These are phyloP conservation scores for Saturnispora sekii DNA, from an alignment of 805 yeast species.

Conservation along the genomic window DNA sequence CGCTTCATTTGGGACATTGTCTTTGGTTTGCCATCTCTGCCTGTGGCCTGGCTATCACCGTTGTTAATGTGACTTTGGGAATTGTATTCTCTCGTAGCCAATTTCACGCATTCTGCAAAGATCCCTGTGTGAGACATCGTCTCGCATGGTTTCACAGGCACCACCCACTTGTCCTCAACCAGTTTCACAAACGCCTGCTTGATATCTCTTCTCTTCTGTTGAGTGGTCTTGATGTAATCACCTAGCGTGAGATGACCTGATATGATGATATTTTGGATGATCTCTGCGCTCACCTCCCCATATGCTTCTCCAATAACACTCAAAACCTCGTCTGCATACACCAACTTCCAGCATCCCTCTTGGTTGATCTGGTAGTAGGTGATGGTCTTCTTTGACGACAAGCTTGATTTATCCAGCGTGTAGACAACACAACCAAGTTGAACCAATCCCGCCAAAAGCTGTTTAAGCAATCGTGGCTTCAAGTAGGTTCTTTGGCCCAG, in stretches of 20 bases:
- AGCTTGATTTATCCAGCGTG: constrained; percentile 30
- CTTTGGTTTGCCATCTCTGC: constrained; percentile 11
- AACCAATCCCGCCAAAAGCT: constrained; percentile 63
- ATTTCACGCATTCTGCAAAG: constrained; percentile 26
- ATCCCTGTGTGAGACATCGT: constrained; percentile 26
- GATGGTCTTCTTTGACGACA: constrained; percentile 9
- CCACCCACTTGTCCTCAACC: constrained; percentile 40
- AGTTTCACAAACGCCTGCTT: constrained; percentile 35
- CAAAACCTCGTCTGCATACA: constrained; percentile 74
- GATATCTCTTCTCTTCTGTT: constrained; percentile 19
- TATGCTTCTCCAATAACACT: constrained; percentile 37
- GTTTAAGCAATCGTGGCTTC: constrained; percentile 43
- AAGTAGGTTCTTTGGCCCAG: constrained; percentile 38
- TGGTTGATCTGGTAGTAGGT: constrained; percentile 50
- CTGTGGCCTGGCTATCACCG: neutral
- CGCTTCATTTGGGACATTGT: constrained; percentile 45
- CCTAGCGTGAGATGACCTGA: constrained; percentile 53
- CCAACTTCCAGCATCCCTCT: constrained; percentile 49
- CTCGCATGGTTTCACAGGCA: constrained; percentile 32
- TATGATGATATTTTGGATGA: constrained; percentile 59
- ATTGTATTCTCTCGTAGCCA: constrained; percentile 21
- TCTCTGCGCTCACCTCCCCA: constrained; percentile 40
- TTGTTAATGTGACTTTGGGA: constrained; percentile 3
- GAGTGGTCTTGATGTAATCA: constrained; percentile 35
- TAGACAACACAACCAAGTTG: constrained; percentile 70